Conservation (phyloP, 257 asterid genomes). For the Rehmannia glutinosa region DNA sequence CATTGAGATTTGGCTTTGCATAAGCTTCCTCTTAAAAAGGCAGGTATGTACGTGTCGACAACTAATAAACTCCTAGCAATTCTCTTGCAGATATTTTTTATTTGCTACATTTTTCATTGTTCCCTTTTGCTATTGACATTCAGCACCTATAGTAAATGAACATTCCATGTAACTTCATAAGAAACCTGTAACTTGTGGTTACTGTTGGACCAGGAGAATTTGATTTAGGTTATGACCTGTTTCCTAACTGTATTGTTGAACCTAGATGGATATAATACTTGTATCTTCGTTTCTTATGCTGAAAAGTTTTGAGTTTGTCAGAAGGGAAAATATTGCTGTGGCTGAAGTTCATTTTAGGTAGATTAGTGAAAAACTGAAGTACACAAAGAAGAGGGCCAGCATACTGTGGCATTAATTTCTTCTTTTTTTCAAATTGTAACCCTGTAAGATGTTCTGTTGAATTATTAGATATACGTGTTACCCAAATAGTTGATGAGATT, state of each 20-base stretch:
- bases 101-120: not conserved
- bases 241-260: no score
- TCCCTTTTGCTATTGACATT: not conserved
- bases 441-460: not conserved
- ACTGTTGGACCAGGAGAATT: not conserved
- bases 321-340: not conserved
- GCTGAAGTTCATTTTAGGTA: not conserved
- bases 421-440: not conserved
- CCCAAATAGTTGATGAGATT: not conserved
- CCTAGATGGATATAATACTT: not conserved
- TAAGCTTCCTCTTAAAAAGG: constrained; percentile 85
- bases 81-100: not conserved
- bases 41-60: constrained; percentile 55
- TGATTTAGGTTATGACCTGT: no score
- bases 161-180: not conserved
- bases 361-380: not conserved
- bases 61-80: constrained; percentile 4
- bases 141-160: not conserved
- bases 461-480: not conserved
- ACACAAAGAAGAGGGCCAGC: not conserved
- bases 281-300: not conserved
- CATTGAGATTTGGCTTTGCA: constrained; percentile 95
- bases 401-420: not conserved
- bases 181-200: not conserved
- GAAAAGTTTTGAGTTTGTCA: not conserved